Base-by-base conservation (phyloP, 148 eudicot genomes). In the Heliosperma pusillum region DNA sequence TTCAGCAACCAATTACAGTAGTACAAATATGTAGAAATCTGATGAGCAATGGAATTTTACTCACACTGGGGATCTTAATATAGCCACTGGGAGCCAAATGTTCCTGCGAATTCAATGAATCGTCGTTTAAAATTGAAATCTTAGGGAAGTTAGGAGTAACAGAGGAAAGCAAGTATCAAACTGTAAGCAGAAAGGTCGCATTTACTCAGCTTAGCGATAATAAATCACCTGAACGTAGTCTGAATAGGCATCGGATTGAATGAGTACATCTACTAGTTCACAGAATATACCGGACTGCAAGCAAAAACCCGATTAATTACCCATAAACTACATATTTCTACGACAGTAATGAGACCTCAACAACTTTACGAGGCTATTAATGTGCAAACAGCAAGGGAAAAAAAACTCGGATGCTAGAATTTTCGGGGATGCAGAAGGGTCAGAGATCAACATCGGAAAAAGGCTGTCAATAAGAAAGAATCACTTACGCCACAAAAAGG, bases 51-150 rank as follows among this genome's bases (percentile, higher is more conserved):
- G 6, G 21, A 73, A 66, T 7, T 25, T 60, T 55, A 86, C 98
- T 92, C 74, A 95, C 98, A 76, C 78, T 95, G 72, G 98, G 98
- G 72, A 95, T 77, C 78, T 95, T 95, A 27, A 90, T 88, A 83
- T 95, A 95, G 81, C 98, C 97, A 82, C 97, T 87, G 36, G 98
- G 97, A 77, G 98, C 98, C 84, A 95, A 85, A 84, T 92, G 97
- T 79, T 82, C 87, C 98, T 92, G 91, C 82, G 82, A 80, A 79
- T 76, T 33, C 42, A 56, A 22, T 40, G 22, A 19, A 72, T 26
- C 12, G 56, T 24, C 15, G 55, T n/a, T 24, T 33, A 47, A 29
- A 16, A 59, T 25, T 10, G 33, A 3, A 11, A 33, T 10, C n/a
- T 10, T 7, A 22, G 25, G 4, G 25, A 66, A n/a, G 19, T 22